Evolutionary conservation across 75 land plant genomes (phyloP), one percentile per base, ranked within the genome.

Genomic region (Isoetes taiwanensis): DNA sequence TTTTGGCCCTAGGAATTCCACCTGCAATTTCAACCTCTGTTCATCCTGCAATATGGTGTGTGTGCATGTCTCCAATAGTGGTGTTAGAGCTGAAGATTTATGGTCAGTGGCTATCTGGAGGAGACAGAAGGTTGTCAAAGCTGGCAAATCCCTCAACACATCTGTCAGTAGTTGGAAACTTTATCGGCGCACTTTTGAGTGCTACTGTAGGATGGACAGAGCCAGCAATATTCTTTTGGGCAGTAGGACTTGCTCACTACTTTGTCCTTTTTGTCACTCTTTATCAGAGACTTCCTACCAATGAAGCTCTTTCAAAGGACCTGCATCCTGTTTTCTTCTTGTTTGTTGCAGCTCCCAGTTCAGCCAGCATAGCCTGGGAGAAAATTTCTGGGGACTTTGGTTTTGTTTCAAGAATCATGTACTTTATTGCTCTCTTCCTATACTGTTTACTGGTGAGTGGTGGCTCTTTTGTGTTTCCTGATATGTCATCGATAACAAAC

Each of bases 31-130:
- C 68, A 0, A 62, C 69, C 5, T 14, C 21, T 0, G 34, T 28
- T n/a, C 17, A 55, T 1, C 91, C 96, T 0, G 69, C 76, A 0
- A 25, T 82, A 23, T 85, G 83, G 83, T 80, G 81, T 67, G 37
- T 57, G 40, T 78, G 79, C 75, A 78, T 90, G 76, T 61, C 56
- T 2, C 96, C 96, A 5, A 40, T 82, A 2, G 57, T 85, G 48
- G 5, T 66, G 10, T 74, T 90, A 27, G 84, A 90, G 67, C 81
- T 90, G 26, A 90, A 82, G 31, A 78, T 90, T 5, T 90, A 90
- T 57, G 97, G 97, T 1, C 94, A 90, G 57, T 90, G 97, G 97
- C 79, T 90, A 24, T 86, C 84, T 3, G 97, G 97, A 5, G 97
- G 97, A 5, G 75, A 82, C 52, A 41, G 84, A 21, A 71, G 97